A percentile compares a stretch with the other conserved stretches of the same genome.
Conservation (phyloP, 176 grass and related monocot species). For the Phragmites australis region DNA sequence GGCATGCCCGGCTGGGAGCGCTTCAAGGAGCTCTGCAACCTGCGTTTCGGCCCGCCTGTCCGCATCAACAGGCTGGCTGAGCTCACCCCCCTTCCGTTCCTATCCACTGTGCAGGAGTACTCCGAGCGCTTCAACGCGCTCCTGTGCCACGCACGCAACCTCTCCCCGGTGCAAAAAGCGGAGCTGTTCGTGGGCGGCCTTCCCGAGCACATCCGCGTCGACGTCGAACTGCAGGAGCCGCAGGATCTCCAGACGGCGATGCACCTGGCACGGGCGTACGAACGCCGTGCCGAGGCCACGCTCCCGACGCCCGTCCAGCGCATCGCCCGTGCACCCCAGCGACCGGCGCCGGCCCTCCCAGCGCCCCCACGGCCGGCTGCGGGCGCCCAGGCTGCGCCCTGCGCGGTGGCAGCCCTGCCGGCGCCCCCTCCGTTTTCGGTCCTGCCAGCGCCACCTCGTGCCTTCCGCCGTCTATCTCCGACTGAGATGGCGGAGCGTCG, state of each 20-base stretch:
- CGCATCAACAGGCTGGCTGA: neutral
- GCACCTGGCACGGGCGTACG: neutral
- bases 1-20: neutral
- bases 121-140: too few relatives aligned
- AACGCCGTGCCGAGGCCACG: too few relatives aligned
- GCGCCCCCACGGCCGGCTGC: too few relatives aligned
- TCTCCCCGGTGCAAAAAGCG: neutral
- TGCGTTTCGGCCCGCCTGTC: neutral
- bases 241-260: neutral
- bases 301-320: too few relatives aligned
- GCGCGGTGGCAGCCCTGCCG: too few relatives aligned
- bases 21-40: neutral
- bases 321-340: too few relatives aligned
- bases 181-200: neutral
- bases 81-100: neutral
- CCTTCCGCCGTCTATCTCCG: neutral
- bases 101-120: too few relatives aligned
- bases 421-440: neutral
- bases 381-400: too few relatives aligned
- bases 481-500: neutral
- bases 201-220: neutral
- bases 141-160: neutral
- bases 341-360: too few relatives aligned
- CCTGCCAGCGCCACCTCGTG: neutral
- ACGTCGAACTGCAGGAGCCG: neutral